Conservation (phyloP, 1,284 basidiomycete species). For the Pyrrhoderma noxium region DNA sequence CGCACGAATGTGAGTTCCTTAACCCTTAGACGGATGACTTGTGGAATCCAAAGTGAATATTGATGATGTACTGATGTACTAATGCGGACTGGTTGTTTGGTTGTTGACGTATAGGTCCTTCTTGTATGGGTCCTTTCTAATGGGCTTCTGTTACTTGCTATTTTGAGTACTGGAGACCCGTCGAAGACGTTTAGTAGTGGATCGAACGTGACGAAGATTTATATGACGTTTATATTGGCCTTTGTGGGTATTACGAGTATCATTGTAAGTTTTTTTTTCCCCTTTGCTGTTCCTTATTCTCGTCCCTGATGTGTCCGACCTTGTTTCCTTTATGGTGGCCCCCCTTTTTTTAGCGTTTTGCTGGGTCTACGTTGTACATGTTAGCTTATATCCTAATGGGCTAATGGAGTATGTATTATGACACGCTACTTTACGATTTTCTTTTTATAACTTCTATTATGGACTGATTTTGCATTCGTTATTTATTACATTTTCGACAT, state of each 20-base stretch:
- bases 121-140: constrained; percentile 83
- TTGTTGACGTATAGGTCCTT: constrained; percentile 42
- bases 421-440: no score
- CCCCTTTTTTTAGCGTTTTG: constrained; percentile 43
- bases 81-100: neutral
- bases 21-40: neutral
- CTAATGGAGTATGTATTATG: neutral
- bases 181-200: constrained; percentile 56
- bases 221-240: constrained; percentile 71
- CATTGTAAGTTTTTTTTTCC: constrained; percentile 48
- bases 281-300: no score
- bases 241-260: constrained; percentile 73
- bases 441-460: no score
- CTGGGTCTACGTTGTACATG: constrained; percentile 58
- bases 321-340: constrained; percentile 20
- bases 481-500: no score
- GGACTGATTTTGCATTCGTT: no score
- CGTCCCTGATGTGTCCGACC: neutral
- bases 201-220: constrained; percentile 54
- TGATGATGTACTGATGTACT: no score
- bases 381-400: constrained; percentile 26
- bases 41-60: no score
- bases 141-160: constrained; percentile 65
- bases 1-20: constrained; percentile 69
- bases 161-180: constrained; percentile 62